These are phyloP conservation scores for Leccinum obscurum DNA, from an alignment of 768 basidiomycete genomes.

Conservation along the genomic window DNA sequence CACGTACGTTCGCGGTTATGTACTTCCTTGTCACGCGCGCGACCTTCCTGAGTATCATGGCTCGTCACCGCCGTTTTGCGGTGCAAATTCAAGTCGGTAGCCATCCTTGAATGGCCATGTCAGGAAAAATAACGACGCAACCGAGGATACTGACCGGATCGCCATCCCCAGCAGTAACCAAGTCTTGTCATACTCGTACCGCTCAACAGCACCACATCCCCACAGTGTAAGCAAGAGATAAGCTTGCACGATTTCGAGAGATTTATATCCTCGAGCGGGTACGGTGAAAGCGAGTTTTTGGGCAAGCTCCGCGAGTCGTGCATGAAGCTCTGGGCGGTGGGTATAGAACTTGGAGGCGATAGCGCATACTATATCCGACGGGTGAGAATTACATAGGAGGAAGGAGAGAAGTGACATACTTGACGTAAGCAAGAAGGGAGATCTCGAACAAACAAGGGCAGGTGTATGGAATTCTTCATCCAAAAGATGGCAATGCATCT, in stretches of 20 bases:
- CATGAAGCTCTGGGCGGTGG: conserved; percentile 77
- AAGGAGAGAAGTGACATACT: conserved; percentile 48
- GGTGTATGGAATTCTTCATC: conserved; percentile 93
- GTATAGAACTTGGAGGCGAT: conserved; percentile 90
- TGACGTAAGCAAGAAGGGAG: conserved; percentile 92
- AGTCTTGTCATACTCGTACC: conserved; percentile 95
- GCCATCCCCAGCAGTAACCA: conserved; percentile 90
- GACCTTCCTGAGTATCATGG: conserved; percentile 76
- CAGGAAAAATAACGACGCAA: conserved; percentile 1
- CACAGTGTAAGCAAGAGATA: conserved; percentile 87
- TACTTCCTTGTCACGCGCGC: conserved; percentile 77
- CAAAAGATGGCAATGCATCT: conserved; percentile 81
- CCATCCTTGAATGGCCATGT: conserved; percentile 62
- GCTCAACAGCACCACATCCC: conserved; percentile 93
- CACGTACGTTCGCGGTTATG: conserved; percentile 95
- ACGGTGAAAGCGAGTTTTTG: conserved; percentile 88
- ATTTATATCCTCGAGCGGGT: conserved; percentile 85
- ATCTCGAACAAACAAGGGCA: conserved; percentile 88
- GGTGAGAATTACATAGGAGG: background rate
- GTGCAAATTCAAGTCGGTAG: conserved; percentile 93
- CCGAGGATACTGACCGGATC: conserved; percentile 52
- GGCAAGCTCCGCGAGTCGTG: conserved; percentile 75
- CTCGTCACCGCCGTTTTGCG: conserved; percentile 68
- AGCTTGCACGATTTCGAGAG: conserved; percentile 93
- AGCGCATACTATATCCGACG: conserved; percentile 72